Conservation (phyloP, 106 monocot genomes). For the Chionographis japonica region DNA sequence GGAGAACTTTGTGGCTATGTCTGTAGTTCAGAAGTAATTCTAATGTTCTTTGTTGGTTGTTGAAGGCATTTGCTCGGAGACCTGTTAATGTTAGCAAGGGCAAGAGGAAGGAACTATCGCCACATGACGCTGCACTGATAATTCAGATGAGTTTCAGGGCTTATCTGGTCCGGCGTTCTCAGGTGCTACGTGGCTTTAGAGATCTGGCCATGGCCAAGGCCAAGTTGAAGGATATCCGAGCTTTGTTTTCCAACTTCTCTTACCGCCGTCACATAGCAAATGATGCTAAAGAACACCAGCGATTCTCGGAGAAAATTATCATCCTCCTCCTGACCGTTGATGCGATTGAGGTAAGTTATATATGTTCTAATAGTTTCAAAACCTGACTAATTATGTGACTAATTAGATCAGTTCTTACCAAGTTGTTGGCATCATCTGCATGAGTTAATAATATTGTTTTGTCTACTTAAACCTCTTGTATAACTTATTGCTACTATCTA, state of each 20-base stretch:
- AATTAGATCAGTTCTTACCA: no score
- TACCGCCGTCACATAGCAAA: conserved; percentile 58
- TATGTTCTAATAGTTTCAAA: no score
- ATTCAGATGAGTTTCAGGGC: conserved; percentile 75
- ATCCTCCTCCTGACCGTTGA: conserved; percentile 87
- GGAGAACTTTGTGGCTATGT: no score
- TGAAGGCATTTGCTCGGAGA: conserved; percentile 74
- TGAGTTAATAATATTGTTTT: no score
- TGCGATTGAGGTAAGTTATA: conserved; percentile 63
- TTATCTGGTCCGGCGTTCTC: conserved; percentile 64
- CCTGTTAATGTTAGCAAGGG: conserved; percentile 28
- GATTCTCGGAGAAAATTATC: conserved; percentile 89
- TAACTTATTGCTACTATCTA: no score
- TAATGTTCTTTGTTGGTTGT: not conserved
- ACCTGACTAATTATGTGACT: no score
- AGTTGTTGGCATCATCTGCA: no score
- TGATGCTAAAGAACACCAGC: conserved; percentile 78
- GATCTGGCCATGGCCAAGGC: conserved; percentile 84
- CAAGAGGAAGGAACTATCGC: conserved; percentile 76
- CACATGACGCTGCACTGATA: conserved; percentile 77
- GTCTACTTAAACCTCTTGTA: no score
- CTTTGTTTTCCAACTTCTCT: conserved; percentile 72
- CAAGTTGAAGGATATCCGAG: conserved; percentile 85
- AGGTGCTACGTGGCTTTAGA: conserved; percentile 67
- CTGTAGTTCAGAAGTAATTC: not conserved